Evolutionary conservation across 1,139 yeast species (phyloP), one percentile per base, ranked within the genome.

Genomic region (Candida sp.): DNA sequence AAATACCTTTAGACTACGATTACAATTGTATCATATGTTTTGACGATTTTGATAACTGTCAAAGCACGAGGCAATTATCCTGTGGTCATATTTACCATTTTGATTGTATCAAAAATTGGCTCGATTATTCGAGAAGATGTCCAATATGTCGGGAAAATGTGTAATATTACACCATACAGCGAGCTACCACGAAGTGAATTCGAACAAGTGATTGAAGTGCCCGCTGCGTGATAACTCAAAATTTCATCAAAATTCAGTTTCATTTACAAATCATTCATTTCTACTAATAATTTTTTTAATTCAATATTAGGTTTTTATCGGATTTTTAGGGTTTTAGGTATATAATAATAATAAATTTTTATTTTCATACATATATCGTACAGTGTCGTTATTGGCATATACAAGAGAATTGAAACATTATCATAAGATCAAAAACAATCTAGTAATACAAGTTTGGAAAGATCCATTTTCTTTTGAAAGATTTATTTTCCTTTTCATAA

Each of bases 61-160:
- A 49, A 21, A 58, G 61, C 5, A 50, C 60, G 4, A 51, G 72
- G 27, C 54, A 52, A 39, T 45, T 69, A 27, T 49, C 53, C 7
- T 77, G 83, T 51, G 53, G 56, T 5, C 83, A 78, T 50, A 54
- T 64, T 4, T 77, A 74, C 54, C 83, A 78, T 50, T 63, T 56
- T 44, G 58, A 58, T 5, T 78, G 83, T 49, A 57, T 77, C 40
- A 73, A 67, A 44, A 54, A 55, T 39, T 78, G 83, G 83, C 54
- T 75, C 25, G 57, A 64, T 25, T 63, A 59, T 38, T 71, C 79
- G 1, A 55, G 54, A 21, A 60, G 64, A 4, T 78, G 83, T 55
- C 83, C 83, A 0, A 60, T 73, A 21, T 77, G 82, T 50, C 56
- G 82, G 33, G 50, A 52, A n/a, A 41, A 43, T 12, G 40, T 51